Conservation (phyloP, 2,329 filamentous ascomycete genomes). For the Plenodomus biglobosus region DNA sequence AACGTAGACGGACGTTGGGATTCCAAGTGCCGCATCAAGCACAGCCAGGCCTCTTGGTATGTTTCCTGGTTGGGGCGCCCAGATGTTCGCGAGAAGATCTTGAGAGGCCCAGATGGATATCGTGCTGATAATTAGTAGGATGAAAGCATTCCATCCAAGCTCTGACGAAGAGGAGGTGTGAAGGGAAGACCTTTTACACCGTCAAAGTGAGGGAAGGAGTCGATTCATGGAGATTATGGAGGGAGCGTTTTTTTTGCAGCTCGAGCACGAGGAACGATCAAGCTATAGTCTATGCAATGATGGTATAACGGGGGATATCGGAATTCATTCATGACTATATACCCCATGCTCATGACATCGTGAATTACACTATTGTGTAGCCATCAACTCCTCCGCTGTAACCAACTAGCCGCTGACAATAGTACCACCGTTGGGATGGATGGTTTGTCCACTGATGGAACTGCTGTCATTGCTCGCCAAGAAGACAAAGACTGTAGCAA, state of each 20-base stretch:
- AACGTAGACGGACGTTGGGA: constrained; percentile 26
- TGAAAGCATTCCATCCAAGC: too few relatives aligned
- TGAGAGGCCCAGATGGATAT: constrained; percentile 9
- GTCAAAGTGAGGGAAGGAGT: too few relatives aligned
- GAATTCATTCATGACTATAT: constrained; percentile 1
- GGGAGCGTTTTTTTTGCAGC: too few relatives aligned
- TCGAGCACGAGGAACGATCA: too few relatives aligned
- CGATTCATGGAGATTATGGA: too few relatives aligned
- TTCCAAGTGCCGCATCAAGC: constrained; percentile 21
- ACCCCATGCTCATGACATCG: constrained; percentile 3
- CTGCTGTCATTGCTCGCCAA: constrained; percentile 73
- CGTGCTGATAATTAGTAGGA: too few relatives aligned
- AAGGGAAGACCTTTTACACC: too few relatives aligned
- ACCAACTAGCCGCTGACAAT: constrained; percentile 37
- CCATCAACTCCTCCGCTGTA: not conserved
- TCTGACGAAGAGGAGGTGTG: not conserved
- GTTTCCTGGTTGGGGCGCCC: constrained; percentile 26
- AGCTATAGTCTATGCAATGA: not conserved
- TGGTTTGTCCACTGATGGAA: constrained; percentile 71
- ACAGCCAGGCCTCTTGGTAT: constrained; percentile 36
- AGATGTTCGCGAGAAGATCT: constrained; percentile 20
- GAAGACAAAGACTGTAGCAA: constrained; percentile 80
- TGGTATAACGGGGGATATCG: not conserved
- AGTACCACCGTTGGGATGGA: constrained; percentile 59
- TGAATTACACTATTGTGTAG: not conserved